These are phyloP conservation scores for Zygnema circumcarinatum DNA, from an alignment of 139 green algal genomes.

Conservation along the genomic window DNA sequence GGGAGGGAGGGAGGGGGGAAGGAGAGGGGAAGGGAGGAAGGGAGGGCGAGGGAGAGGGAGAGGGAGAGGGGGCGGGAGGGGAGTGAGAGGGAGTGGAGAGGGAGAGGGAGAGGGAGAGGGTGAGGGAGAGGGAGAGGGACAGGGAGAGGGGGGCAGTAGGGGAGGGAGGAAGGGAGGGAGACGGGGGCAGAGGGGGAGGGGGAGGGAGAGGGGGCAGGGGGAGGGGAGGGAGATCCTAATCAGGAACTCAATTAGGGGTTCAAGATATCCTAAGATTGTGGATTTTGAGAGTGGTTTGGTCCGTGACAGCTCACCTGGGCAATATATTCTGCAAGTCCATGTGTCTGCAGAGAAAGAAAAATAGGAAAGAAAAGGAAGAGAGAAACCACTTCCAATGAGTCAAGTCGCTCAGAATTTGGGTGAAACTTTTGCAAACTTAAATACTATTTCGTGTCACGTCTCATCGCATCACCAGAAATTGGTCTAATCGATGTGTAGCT, in stretches of 20 bases:
- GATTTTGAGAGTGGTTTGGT: too few species aligned
- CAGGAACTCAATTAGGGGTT: too few species aligned
- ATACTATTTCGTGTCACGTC: too few species aligned
- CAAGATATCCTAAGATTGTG: too few species aligned
- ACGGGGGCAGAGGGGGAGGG: too few species aligned
- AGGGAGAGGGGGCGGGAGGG: not conserved
- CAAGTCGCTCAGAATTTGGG: too few species aligned
- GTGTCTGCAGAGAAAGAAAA: conserved; percentile 51
- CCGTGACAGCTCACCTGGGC: conserved; percentile 54
- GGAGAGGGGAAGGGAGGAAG: conserved; percentile 22
- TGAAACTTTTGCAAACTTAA: too few species aligned
- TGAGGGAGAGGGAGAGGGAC: not conserved
- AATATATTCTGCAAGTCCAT: conserved; percentile 66
- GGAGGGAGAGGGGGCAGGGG: too few species aligned
- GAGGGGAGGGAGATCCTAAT: too few species aligned
- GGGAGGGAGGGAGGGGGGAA: not conserved
- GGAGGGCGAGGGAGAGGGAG: not conserved
- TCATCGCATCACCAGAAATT: too few species aligned
- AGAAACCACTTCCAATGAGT: conserved; percentile 3
- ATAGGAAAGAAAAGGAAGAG: not conserved
- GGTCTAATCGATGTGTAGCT: too few species aligned
- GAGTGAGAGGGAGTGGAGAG: conserved; percentile 20
- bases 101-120: not conserved
- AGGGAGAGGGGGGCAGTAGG: conserved; percentile 22
- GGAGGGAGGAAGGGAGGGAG: conserved; percentile 28